A percentile compares a stretch with the other conserved stretches of the same genome.
Conservation (phyloP, 192 early-diverging fungal species). For the Coemansia furcata region DNA sequence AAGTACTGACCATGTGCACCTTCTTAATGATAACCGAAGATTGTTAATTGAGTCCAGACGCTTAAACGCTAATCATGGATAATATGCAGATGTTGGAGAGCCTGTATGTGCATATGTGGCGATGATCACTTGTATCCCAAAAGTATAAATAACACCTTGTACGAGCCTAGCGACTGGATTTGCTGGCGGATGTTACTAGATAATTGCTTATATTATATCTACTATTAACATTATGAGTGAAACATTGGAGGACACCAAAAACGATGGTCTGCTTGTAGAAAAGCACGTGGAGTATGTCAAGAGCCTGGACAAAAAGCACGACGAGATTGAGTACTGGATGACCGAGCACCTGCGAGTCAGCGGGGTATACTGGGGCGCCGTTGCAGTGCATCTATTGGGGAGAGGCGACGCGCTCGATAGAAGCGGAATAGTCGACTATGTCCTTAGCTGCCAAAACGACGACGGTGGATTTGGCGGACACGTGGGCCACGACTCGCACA, state of each 20-base stretch:
- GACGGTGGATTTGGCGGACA: conserved; percentile 93
- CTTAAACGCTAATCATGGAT: no score
- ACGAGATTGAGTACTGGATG: conserved; percentile 91
- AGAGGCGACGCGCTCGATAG: conserved; percentile 62
- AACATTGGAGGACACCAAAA: neutral
- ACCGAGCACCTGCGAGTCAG: conserved; percentile 88
- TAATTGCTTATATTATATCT: neutral
- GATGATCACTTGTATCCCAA: neutral
- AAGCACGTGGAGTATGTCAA: conserved; percentile 74
- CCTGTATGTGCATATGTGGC: neutral
- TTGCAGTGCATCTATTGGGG: conserved; percentile 73
- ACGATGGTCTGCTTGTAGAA: conserved; percentile 51
- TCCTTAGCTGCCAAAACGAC: conserved; percentile 68
- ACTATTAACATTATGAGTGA: conserved; percentile 1
- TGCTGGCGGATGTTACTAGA: neutral
- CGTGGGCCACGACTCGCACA: conserved; percentile 82
- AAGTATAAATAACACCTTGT: neutral
- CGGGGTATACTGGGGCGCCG: conserved; percentile 94
- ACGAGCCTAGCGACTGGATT: neutral
- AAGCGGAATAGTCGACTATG: conserved; percentile 77
- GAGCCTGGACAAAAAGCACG: conserved; percentile 75
- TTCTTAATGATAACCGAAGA: no score
- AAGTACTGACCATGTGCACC: no score
- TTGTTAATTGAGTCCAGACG: no score
- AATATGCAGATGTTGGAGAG: no score